Conservation (phyloP, 768 basidiomycete genomes). For the Termitomyces sp. region DNA sequence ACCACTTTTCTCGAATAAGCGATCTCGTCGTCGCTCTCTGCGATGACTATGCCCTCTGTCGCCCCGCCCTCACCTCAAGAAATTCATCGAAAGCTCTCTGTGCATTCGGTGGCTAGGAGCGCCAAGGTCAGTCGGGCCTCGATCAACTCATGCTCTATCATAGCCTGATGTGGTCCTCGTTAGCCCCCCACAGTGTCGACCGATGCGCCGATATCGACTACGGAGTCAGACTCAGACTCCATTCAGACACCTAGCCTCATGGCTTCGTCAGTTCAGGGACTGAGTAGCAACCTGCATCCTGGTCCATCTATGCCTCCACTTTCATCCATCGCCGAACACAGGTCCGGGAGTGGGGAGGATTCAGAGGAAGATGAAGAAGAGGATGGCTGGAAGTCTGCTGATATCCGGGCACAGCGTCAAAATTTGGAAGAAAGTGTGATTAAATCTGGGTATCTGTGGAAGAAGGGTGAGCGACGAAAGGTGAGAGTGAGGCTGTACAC, state of each 20-base stretch:
- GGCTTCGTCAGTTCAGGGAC: slow-evolving; percentile 28
- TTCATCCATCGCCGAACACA: slow-evolving; percentile 73
- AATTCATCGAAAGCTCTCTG: slow-evolving; percentile 78
- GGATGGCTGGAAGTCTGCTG: slow-evolving; percentile 58
- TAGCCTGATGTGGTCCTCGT: slow-evolving; percentile 1
- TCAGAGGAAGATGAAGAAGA: slow-evolving; percentile 72
- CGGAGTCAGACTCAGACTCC: slow-evolving; percentile 86
- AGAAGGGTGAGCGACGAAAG: slow-evolving; percentile 97
- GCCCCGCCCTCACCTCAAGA: slow-evolving; percentile 83
- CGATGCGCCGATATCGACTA: slow-evolving; percentile 50
- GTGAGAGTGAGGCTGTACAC: slow-evolving; percentile 34
- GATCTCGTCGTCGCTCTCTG: slow-evolving; percentile 26
- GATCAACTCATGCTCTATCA: slow-evolving; percentile 10
- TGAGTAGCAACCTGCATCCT: slow-evolving; percentile 19
- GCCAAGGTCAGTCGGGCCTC: slow-evolving; percentile 32
- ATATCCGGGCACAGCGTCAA: slow-evolving; percentile 33
- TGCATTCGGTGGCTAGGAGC: slow-evolving; percentile 55
- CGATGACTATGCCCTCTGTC: slow-evolving; percentile 18
- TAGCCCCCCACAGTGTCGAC: slow-evolving; percentile 17
- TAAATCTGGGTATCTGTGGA: slow-evolving; percentile 92
- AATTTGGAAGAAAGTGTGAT: slow-evolving; percentile 63
- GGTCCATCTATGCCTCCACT: slow-evolving; percentile 46
- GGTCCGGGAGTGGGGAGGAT: slow-evolving; percentile 68
- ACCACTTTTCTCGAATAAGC: neutral
- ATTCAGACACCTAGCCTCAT: slow-evolving; percentile 49